Evolutionary conservation across 2,329 filamentous ascomycete species (phyloP), one percentile per base, ranked within the genome.

Genomic region (Pochonia chlamydosporia): DNA sequence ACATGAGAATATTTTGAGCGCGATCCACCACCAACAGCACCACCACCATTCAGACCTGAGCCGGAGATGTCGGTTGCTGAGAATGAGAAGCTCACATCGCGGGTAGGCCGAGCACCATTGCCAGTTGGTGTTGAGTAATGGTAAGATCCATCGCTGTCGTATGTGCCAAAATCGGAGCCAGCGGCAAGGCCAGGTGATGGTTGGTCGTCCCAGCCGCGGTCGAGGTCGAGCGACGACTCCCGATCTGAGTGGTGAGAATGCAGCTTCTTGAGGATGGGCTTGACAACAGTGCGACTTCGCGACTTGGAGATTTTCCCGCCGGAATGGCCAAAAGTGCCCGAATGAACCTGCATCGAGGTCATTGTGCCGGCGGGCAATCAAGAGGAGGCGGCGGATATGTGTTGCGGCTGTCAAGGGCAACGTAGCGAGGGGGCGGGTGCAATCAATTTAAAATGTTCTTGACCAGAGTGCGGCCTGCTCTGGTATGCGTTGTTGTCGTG

Each of bases 221-320:
- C 76, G 52, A 84, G 62, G 55, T 85, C 81, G 50, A 84, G 63
- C 40, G 81, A 84, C 57, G 48, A 45, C 16, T 73, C 81, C 67
- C 81, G 82, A 54, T 81, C 78, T 54, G 77, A 81, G 42, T 54
- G 54, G 10, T 54, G 54, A 10, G 63, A 60, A 44, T 67, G 65
- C 50, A 76, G 60, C 60, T 82, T 83, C 62, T 81, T 82, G 45
- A 84, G 65, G 39, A 84, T 82, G 9, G 81, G 81, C 63, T 82
- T 83, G 53, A 81, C 76, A 49, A 69, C 68, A 49, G 67, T 67
- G 55, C 73, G 74, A 45, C 65, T 63, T 55, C 70, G 68, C 43
- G 69, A 58, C 60, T 79, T 80, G 57, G 68, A 61, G 53, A 64
- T 57, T 49, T 63, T 64, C 43, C 54, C 54, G 46, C 57, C 26